phyloP scores from a whole-genome alignment of 768 basidiomycete species.

The Artomyces pyxidatus region DNA sequence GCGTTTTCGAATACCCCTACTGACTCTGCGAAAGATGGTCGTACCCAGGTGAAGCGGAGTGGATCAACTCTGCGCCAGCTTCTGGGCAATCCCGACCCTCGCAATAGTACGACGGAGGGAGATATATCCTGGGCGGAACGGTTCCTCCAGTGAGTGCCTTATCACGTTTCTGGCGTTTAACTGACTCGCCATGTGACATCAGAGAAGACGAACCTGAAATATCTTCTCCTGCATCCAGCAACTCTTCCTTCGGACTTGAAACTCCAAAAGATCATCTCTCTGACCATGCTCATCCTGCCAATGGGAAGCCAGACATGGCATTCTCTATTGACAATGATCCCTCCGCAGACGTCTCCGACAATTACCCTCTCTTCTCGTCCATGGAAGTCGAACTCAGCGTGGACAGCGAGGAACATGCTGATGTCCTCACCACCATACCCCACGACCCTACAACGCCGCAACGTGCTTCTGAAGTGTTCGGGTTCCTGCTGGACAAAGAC shows the following conservation, averaged over 20 bases:
- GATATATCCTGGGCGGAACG: slow-evolving; percentile 85
- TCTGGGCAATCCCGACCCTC: slow-evolving; percentile 43
- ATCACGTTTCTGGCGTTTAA: not conserved
- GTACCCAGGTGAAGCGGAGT: slow-evolving; percentile 47
- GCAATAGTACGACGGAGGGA: slow-evolving; percentile 43
- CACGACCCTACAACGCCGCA: slow-evolving; percentile 45
- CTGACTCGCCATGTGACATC: not conserved
- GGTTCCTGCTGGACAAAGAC: slow-evolving; percentile 51
- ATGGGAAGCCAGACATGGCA: slow-evolving; percentile 27
- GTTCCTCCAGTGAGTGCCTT: slow-evolving; percentile 44
- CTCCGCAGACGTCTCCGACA: slow-evolving; percentile 26
- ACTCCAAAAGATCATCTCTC: slow-evolving; percentile 45
- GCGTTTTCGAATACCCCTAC: slow-evolving; percentile 58
- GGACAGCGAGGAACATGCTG: slow-evolving; percentile 30
- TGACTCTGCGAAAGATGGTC: slow-evolving; percentile 26
- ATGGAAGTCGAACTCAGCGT: slow-evolving; percentile 68
- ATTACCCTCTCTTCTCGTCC: slow-evolving; percentile 53
- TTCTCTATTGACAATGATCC: slow-evolving; percentile 33
- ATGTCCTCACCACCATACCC: not conserved
- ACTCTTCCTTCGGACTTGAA: slow-evolving; percentile 40
- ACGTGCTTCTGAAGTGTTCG: slow-evolving; percentile 64
- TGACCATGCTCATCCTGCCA: slow-evolving; percentile 20
- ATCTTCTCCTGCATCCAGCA: slow-evolving; percentile 27
- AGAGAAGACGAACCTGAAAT: slow-evolving; percentile 39
- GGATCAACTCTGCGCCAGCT: slow-evolving; percentile 72